Percentiles rank a stretch among this genome's conserved stretches.
Conservation (phyloP, 2,329 filamentous ascomycete genomes). For the Aspergillus tanneri region DNA sequence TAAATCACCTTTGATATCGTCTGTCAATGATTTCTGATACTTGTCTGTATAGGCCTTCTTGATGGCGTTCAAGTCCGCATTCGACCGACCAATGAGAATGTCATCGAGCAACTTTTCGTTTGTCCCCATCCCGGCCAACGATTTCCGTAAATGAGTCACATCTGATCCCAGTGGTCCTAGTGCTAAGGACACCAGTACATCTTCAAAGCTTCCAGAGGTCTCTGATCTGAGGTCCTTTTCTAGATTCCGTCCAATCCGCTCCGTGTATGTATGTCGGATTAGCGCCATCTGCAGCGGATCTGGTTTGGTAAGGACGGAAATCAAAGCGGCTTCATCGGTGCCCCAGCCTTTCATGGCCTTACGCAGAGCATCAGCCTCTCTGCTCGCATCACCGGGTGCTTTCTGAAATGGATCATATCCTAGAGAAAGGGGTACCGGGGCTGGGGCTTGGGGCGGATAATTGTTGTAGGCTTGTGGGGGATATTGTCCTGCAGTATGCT, state of each 20-base stretch:
- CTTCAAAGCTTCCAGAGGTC: slow-evolving; percentile 70
- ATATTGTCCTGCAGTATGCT: too few species aligned
- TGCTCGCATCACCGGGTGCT: slow-evolving; percentile 64
- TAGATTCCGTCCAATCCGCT: slow-evolving; percentile 64
- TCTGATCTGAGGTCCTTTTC: slow-evolving; percentile 75
- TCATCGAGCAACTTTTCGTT: slow-evolving; percentile 87
- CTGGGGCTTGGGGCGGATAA: too few species aligned
- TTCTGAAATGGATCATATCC: slow-evolving; percentile 74
- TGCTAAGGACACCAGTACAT: slow-evolving; percentile 70
- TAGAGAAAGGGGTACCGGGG: too few species aligned
- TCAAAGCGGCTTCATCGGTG: slow-evolving; percentile 78
- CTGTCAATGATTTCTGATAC: slow-evolving; percentile 66
- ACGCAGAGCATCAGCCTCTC: slow-evolving; percentile 69
- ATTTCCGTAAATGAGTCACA: slow-evolving; percentile 65
- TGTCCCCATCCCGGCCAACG: slow-evolving; percentile 77
- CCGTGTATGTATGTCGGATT: slow-evolving; percentile 67
- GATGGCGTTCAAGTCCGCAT: slow-evolving; percentile 85
- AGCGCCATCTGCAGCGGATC: slow-evolving; percentile 75
- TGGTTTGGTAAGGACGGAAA: slow-evolving; percentile 66
- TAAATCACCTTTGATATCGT: slow-evolving; percentile 73
- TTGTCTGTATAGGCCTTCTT: slow-evolving; percentile 71
- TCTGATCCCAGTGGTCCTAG: slow-evolving; percentile 79
- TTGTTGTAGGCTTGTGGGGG: too few species aligned
- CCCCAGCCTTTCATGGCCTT: slow-evolving; percentile 92
- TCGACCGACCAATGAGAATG: slow-evolving; percentile 75